phyloP scores from a whole-genome alignment of 2,329 filamentous ascomycete species.

The Leptosphaerulina australis region DNA sequence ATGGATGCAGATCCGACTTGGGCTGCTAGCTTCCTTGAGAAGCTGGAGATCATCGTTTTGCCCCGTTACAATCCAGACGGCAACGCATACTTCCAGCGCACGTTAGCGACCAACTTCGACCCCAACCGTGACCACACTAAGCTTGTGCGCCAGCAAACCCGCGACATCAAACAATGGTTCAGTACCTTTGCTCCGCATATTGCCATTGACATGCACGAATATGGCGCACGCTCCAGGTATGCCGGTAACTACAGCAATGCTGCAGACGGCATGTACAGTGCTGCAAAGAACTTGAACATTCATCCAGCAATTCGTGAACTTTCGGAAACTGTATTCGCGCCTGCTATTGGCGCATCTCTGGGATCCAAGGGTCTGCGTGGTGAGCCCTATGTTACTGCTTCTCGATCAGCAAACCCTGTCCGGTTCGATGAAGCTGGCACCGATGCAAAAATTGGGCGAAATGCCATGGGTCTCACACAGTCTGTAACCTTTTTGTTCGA shows the following conservation, averaged over 20 bases:
- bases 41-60: slow-evolving; percentile 44
- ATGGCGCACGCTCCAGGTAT: slow-evolving; percentile 35
- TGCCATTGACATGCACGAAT: slow-evolving; percentile 49
- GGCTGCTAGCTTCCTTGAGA: slow-evolving; percentile 39
- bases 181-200: slow-evolving; percentile 42
- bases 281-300: slow-evolving; percentile 48
- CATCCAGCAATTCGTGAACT: slow-evolving; percentile 42
- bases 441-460: slow-evolving; percentile 47
- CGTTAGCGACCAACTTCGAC: slow-evolving; percentile 46
- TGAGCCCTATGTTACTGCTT: slow-evolving; percentile 44
- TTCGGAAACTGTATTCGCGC: slow-evolving; percentile 43
- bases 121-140: slow-evolving; percentile 49
- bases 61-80: slow-evolving; percentile 49
- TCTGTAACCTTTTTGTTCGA: slow-evolving; percentile 46
- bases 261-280: slow-evolving; percentile 45
- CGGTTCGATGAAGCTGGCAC: slow-evolving; percentile 43
- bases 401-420: slow-evolving; percentile 29
- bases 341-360: slow-evolving; percentile 40
- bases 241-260: slow-evolving; percentile 41
- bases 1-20: slow-evolving; percentile 42
- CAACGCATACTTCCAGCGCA: slow-evolving; percentile 46
- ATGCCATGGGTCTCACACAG: slow-evolving; percentile 47
- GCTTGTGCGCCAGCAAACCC: slow-evolving; percentile 44
- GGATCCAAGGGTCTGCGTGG: slow-evolving; percentile 37
- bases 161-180: slow-evolving; percentile 44